A percentile compares a stretch with the other conserved stretches of the same genome.
These are phyloP conservation scores for Bipolaris zeicola DNA, from an alignment of 2,329 filamentous ascomycete species.

Conservation along the genomic window DNA sequence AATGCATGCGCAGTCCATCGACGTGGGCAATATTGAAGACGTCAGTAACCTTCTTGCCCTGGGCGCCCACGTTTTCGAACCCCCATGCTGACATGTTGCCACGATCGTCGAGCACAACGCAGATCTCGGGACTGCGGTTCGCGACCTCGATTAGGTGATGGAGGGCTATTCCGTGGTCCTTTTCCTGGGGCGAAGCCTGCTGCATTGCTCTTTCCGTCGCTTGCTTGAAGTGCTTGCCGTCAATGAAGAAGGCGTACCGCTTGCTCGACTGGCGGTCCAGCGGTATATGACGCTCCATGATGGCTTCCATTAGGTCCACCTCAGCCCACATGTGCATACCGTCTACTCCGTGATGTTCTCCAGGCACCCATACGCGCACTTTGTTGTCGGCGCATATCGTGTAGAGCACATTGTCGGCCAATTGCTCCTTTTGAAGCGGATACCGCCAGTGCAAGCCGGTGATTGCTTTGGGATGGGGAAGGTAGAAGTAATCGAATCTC, in stretches of 20 bases:
- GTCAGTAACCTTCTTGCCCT: conserved; percentile 66
- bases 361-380: conserved; percentile 81
- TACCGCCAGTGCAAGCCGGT: conserved; percentile 85
- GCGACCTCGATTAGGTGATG: conserved; percentile 86
- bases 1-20: conserved; percentile 58
- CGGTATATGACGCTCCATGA: conserved; percentile 61
- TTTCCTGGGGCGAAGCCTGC: conserved; percentile 61
- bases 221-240: conserved; percentile 76
- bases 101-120: conserved; percentile 79
- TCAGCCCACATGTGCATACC: conserved; percentile 79
- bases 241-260: conserved; percentile 79
- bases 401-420: conserved; percentile 84
- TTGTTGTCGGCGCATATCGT: conserved; percentile 82
- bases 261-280: conserved; percentile 50
- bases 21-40: conserved; percentile 89
- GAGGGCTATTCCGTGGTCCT: conserved; percentile 71
- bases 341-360: conserved; percentile 72
- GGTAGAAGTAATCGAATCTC: conserved; percentile 87
- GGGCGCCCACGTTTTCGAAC: conserved; percentile 81
- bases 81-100: conserved; percentile 93
- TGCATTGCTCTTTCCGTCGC: conserved; percentile 79
- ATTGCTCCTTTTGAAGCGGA: conserved; percentile 76
- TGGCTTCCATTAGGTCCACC: conserved; percentile 75
- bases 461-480: conserved; percentile 82
- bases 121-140: conserved; percentile 84